phyloP scores from a whole-genome alignment of 495 filamentous ascomycete species.

The Patellaria atrata region DNA sequence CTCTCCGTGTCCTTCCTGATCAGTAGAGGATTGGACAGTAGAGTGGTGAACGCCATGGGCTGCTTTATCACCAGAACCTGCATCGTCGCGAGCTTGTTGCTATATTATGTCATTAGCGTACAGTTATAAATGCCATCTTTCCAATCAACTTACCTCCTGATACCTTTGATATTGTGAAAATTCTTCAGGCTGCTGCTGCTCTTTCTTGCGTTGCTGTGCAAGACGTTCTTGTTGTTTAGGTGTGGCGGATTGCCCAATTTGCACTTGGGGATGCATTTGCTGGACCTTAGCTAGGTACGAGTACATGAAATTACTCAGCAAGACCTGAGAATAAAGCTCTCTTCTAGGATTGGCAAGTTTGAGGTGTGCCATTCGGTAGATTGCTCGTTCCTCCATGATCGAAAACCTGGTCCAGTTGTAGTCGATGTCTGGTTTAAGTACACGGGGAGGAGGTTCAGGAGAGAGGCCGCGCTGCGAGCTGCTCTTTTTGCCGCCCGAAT shows the following conservation, averaged over 20 bases:
- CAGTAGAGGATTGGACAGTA: too few species aligned
- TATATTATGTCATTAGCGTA: too few species aligned
- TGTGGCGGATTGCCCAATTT: constrained; percentile 45
- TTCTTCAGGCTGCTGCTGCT: constrained; percentile 44
- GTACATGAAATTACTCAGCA: constrained; percentile 99
- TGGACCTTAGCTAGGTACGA: constrained; percentile 97
- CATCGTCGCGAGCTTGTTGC: too few species aligned
- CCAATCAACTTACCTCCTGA: constrained; percentile 40
- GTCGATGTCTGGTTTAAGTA: constrained; percentile 71
- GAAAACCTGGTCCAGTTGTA: constrained; percentile 94
- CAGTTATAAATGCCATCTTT: not conserved
- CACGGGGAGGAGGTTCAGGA: constrained; percentile 57
- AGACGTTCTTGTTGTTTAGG: constrained; percentile 49
- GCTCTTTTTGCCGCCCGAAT: constrained; percentile 52
- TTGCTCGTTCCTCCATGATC: constrained; percentile 89
- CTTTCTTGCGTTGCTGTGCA: constrained; percentile 44
- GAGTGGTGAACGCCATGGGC: too few species aligned
- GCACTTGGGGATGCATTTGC: constrained; percentile 89
- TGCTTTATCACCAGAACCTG: too few species aligned
- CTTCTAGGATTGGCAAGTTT: constrained; percentile 95
- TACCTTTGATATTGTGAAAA: constrained; percentile 48
- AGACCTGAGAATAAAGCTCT: constrained; percentile 83
- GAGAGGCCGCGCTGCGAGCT: constrained; percentile 59
- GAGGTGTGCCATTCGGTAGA: constrained; percentile 97
- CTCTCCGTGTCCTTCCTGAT: too few species aligned